Conservation (phyloP, 768 basidiomycete species). For the Nidularia pulvinata region DNA sequence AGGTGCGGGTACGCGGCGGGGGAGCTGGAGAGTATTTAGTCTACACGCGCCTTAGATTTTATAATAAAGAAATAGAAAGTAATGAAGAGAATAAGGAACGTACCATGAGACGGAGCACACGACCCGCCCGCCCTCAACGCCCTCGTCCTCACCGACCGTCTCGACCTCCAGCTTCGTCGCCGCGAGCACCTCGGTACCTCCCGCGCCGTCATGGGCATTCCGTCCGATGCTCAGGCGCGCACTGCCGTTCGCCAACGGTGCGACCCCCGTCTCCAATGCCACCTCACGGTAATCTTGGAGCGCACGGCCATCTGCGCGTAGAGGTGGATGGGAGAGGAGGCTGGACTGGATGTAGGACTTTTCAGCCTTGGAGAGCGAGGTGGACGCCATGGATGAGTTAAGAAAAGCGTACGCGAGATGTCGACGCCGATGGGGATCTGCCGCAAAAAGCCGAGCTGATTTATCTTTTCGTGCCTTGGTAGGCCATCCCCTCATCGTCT, state of each 20-base stretch:
- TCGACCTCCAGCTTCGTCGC: slow-evolving; percentile 84
- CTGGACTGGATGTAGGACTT: slow-evolving; percentile 74
- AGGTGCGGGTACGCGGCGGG: slow-evolving; percentile 79
- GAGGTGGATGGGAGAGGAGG: slow-evolving; percentile 53
- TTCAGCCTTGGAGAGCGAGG: slow-evolving; percentile 73
- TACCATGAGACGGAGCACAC: slow-evolving; percentile 79
- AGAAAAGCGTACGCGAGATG: no score
- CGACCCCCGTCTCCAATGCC: slow-evolving; percentile 74
- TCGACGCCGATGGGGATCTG: no score
- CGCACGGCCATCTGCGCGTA: slow-evolving; percentile 78
- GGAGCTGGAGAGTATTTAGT: slow-evolving; percentile 51
- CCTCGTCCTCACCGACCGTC: slow-evolving; percentile 40
- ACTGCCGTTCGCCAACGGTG: slow-evolving; percentile 85
- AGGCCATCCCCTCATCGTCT: no score
- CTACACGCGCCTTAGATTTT: slow-evolving; percentile 4
- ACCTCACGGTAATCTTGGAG: slow-evolving; percentile 69
- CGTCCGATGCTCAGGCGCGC: slow-evolving; percentile 74
- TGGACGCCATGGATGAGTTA: slow-evolving; percentile 23
- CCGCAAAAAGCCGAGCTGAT: not conserved
- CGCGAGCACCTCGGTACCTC: slow-evolving; percentile 78
- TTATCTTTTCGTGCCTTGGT: no score
- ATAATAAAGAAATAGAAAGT: not conserved
- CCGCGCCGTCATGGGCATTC: slow-evolving; percentile 48
- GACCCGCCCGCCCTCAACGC: slow-evolving; percentile 56
- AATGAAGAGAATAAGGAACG: slow-evolving; percentile 21